A percentile compares a stretch with the other conserved stretches of the same genome.
These are phyloP conservation scores for Pestalotiopsis sp. DNA, from an alignment of 2,329 filamentous ascomycete species.

Conservation along the genomic window DNA sequence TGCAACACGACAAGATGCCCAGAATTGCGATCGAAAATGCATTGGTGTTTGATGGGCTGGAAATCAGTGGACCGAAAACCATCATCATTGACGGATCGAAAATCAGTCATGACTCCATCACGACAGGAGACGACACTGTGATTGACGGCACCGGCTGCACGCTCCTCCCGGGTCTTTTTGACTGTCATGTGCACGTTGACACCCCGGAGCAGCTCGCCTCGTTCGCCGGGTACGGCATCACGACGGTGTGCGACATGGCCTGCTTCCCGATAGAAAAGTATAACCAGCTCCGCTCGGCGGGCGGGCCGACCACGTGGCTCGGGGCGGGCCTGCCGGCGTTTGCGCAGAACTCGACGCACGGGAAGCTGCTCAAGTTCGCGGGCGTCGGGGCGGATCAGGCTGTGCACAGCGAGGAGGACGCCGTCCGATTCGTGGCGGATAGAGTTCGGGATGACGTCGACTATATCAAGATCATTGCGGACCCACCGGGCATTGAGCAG, in stretches of 20 bases:
- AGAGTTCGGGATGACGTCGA: conserved; percentile 24
- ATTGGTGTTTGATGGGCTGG: conserved; percentile 24
- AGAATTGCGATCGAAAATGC: conserved; percentile 23
- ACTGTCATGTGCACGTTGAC: conserved; percentile 26
- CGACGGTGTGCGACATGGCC: conserved; percentile 12
- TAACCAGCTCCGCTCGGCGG: conserved; percentile 12
- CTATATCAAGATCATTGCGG: conserved; percentile 31
- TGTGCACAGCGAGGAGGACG: conserved; percentile 20
- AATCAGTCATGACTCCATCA: conserved; percentile 17
- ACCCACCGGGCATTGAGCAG: conserved; percentile 24
- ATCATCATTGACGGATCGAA: conserved; percentile 21
- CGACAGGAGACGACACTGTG: conserved; percentile 9
- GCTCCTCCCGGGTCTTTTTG: conserved; percentile 26
- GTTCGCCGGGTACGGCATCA: conserved; percentile 18
- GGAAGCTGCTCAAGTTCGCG: conserved; percentile 17
- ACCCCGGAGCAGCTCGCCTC: conserved; percentile 19
- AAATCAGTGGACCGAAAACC: conserved; percentile 18
- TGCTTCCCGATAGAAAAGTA: conserved; percentile 19
- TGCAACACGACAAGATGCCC: conserved; percentile 13
- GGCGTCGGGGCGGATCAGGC: conserved; percentile 16
- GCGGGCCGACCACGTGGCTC: conserved; percentile 21
- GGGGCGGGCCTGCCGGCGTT: conserved; percentile 20
- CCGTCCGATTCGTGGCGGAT: conserved; percentile 20
- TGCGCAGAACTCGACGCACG: conserved; percentile 21
- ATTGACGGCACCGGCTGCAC: conserved; percentile 26